Conservation (phyloP, 257 asterid species). For the Solanum paucissectum region DNA sequence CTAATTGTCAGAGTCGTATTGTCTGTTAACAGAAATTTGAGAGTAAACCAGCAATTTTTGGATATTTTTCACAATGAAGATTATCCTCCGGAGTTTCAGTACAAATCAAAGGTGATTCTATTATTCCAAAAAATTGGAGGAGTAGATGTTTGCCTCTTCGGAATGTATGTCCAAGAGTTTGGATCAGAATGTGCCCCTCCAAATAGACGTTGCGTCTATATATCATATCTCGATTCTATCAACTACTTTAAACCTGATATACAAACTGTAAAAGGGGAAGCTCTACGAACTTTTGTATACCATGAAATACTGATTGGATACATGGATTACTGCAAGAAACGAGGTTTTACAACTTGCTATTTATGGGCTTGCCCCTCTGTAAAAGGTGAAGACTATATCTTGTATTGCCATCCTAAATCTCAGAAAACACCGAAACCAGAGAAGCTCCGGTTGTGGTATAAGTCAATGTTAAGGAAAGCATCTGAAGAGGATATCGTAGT, state of each 20-base stretch:
- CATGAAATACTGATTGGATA: conserved; percentile 77
- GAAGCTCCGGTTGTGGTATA: conserved; percentile 54
- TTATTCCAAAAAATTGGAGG: conserved; percentile 69
- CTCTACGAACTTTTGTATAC: conserved; percentile 66
- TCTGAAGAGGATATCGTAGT: conserved; percentile 43
- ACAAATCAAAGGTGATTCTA: conserved; percentile 61
- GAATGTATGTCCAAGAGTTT: conserved; percentile 68
- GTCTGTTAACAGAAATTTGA: conserved; percentile 32
- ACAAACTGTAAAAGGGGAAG: conserved; percentile 38
- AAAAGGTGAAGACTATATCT: conserved; percentile 63
- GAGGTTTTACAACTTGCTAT: conserved; percentile 55
- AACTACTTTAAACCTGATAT: conserved; percentile 61
- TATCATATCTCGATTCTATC: conserved; percentile 75
- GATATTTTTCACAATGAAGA: conserved; percentile 41
- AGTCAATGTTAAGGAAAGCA: conserved; percentile 42
- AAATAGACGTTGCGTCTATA: conserved; percentile 53
- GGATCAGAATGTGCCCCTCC: conserved; percentile 69
- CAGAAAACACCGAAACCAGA: conserved; percentile 53
- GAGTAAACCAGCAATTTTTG: conserved; percentile 51
- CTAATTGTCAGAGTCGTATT: conserved; percentile 61
- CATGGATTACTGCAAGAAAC: conserved; percentile 69
- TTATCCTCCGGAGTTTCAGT: conserved; percentile 58
- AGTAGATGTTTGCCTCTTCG: conserved; percentile 67
- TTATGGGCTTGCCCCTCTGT: conserved; percentile 82
- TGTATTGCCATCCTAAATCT: conserved; percentile 62